Evolutionary conservation across 805 yeast species (phyloP).

Genomic region (Starmera pachycereana): DNA sequence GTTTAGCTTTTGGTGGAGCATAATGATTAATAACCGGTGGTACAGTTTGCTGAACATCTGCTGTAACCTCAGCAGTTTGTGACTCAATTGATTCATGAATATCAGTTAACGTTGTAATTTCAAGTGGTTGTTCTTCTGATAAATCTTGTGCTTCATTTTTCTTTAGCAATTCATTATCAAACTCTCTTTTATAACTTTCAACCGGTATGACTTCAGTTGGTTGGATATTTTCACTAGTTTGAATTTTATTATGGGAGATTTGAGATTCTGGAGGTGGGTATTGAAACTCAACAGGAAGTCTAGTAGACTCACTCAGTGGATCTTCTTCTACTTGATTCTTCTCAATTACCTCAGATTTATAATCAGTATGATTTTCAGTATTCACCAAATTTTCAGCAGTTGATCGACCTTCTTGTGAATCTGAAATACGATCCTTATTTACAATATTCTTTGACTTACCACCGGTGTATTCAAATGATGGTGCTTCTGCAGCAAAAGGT

Average conservation of each 20-base stretch:
- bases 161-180: too few species aligned
- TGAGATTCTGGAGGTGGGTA: neutral
- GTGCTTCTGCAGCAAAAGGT: neutral
- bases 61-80: neutral
- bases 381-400: too few species aligned
- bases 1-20: neutral
- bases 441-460: too few species aligned
- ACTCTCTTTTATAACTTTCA: too few species aligned
- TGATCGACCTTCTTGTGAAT: too few species aligned
- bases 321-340: neutral
- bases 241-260: neutral
- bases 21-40: neutral
- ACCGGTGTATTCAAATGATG: too few species aligned
- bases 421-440: too few species aligned
- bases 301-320: neutral
- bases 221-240: neutral
- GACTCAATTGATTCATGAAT: neutral
- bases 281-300: neutral
- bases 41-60: neutral
- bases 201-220: neutral
- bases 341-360: too few species aligned
- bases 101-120: too few species aligned
- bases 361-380: too few species aligned
- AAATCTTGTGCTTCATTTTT: too few species aligned
- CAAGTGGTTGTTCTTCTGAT: too few species aligned